Evolutionary conservation across 495 filamentous ascomycete species (phyloP), one percentile per base, ranked within the genome.

Genomic region (Parathielavia hyrcaniae): DNA sequence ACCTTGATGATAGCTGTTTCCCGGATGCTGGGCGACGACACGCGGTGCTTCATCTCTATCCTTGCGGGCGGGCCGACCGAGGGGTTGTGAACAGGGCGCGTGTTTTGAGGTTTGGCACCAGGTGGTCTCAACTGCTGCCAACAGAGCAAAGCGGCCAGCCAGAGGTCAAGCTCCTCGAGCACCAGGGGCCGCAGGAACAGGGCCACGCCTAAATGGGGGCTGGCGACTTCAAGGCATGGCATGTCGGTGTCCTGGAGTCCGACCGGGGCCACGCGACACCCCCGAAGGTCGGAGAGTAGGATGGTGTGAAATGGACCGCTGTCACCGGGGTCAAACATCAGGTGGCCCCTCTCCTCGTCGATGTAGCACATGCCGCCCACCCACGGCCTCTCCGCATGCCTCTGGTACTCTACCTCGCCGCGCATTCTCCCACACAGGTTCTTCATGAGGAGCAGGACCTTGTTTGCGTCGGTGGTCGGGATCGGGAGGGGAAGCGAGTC

Each of bases 1-100:
- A 97, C 89, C 69, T 99, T 99, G 73, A 97, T 99, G 58, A 97
- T 96, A 38, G 90, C 83, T 13, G 84, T 82, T 55, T 91, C 88
- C 64, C 87, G 91, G 14, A 81, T 76, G 45, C 67, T 59, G 50
- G 71, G 58, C 63, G 80, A 71, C 79, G 87, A 65, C 76, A 80
- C 69, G 80, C 90, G 62, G 79, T 84, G 86, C 82, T 85, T 72
- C 81, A 87, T 69, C 83, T 90, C 72, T 79, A 83, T 58, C 34
- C 64, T 62, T 36, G 57, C 62, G 41, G 62, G 62, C 36, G 57
- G 17, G 34, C 39, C 52, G n/a, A 61, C 49, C 26, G 61, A 59
- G 52, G 57, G 44, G 22, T 58, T 69, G 6, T n/a, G n/a, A n/a
- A 59, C 36, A 10, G 63, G 55, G 46, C 64, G 69, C 22, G 63